Conservation (phyloP, 257 asterid genomes). For the Solanum acaule region DNA sequence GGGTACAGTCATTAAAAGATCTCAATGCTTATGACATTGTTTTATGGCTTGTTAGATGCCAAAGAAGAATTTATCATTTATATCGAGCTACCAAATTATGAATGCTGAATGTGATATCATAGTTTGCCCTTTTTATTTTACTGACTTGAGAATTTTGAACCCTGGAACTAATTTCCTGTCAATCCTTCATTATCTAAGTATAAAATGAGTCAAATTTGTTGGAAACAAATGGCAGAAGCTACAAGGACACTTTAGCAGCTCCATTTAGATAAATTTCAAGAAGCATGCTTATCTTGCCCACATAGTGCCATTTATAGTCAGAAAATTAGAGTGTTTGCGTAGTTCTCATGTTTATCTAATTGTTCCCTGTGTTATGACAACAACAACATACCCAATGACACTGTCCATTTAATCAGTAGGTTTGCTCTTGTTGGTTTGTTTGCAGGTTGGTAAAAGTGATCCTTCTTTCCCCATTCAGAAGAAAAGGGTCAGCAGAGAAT, state of each 20-base stretch:
- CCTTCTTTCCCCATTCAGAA: slow-evolving; percentile 94
- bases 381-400: not conserved
- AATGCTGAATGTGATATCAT: not conserved
- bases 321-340: not conserved
- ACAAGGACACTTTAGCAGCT: not conserved
- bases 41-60: not conserved
- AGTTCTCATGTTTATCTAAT: not conserved
- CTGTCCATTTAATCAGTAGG: not conserved
- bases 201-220: not conserved
- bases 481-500: slow-evolving; percentile 92
- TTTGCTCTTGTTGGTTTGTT: not conserved
- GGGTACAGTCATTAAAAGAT: not conserved
- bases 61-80: not conserved
- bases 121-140: not conserved
- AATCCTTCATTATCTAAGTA: not conserved
- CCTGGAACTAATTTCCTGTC: not conserved
- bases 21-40: not conserved
- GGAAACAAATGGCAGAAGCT: not conserved
- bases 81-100: not conserved
- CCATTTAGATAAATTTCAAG: not conserved
- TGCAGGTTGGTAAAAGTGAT: slow-evolving; percentile 79
- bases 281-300: not conserved
- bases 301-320: not conserved
- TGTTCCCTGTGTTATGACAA: not conserved
- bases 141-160: not conserved